A percentile compares a stretch with the other conserved stretches of the same genome.
Conservation (phyloP, 2,329 filamentous ascomycete genomes). For the Trichoderma sp. region DNA sequence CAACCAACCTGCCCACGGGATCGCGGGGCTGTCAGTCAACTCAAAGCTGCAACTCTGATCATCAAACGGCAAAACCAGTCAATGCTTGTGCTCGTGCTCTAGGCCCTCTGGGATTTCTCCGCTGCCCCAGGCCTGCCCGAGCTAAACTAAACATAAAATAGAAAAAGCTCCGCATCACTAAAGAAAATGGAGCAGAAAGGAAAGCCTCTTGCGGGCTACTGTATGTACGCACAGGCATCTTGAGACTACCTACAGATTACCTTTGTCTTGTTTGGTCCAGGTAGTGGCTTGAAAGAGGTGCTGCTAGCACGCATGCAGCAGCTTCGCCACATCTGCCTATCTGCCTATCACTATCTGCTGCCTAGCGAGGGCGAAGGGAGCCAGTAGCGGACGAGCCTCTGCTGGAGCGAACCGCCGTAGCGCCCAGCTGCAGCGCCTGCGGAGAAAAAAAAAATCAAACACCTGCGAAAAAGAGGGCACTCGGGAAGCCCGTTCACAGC, state of each 20-base stretch:
- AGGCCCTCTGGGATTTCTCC: background rate
- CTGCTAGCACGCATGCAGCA: constrained; percentile 11
- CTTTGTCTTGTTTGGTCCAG: background rate
- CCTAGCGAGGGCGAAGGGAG: background rate
- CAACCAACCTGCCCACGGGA: background rate
- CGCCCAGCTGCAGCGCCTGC: constrained; percentile 6
- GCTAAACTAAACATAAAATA: constrained; percentile 7
- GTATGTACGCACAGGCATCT: background rate
- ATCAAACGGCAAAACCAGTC: background rate
- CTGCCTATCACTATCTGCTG: background rate
- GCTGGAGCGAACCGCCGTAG: background rate
- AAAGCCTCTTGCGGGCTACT: background rate
- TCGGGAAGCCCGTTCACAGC: background rate
- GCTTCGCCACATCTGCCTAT: constrained; percentile 18
- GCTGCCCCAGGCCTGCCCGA: background rate
- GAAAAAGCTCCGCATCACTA: constrained; percentile 12
- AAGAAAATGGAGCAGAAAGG: background rate
- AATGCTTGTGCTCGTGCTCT: background rate
- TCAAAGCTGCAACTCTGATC: background rate
- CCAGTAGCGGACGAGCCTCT: background rate
- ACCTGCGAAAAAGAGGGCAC: background rate
- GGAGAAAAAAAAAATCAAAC: constrained; percentile 3
- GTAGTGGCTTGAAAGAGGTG: background rate
- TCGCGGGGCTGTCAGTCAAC: background rate
- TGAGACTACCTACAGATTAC: background rate